Evolutionary conservation across 1,139 yeast species (phyloP).

Genomic region (Blastobotrys illinoisensis): DNA sequence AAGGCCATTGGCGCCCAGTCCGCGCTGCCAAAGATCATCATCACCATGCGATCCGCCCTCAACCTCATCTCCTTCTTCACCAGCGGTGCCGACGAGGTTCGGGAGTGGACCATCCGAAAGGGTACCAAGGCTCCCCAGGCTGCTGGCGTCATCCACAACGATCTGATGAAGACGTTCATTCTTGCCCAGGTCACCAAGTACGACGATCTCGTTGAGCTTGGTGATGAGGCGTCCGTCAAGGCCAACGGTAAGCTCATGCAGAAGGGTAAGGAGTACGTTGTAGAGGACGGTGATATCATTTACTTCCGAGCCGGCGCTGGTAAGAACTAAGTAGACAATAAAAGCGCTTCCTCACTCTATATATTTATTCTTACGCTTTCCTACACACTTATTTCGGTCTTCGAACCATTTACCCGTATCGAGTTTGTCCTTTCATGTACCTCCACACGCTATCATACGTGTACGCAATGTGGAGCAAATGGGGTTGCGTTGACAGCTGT

Average conservation of each 20-base stretch:
- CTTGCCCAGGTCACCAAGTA: slow-evolving; percentile 84
- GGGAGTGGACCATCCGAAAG: slow-evolving; percentile 85
- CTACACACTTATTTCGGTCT: no score
- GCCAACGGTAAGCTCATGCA: slow-evolving; percentile 89
- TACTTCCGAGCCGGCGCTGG: slow-evolving; percentile 97
- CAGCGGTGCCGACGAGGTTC: slow-evolving; percentile 82
- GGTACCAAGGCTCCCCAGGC: slow-evolving; percentile 86
- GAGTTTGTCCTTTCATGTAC: no score
- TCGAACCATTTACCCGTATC: no score
- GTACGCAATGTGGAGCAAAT: no score
- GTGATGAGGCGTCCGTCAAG: slow-evolving; percentile 88
- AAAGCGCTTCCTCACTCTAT: neutral
- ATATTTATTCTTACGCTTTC: neutral
- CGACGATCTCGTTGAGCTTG: slow-evolving; percentile 62
- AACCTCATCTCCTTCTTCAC: slow-evolving; percentile 83
- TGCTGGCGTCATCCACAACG: slow-evolving; percentile 91
- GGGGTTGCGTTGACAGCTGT: neutral
- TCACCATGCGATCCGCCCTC: slow-evolving; percentile 60
- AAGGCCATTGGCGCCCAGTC: slow-evolving; percentile 79
- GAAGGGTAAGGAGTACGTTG: slow-evolving; percentile 97
- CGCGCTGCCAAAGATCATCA: slow-evolving; percentile 76
- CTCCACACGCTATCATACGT: no score
- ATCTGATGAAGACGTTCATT: slow-evolving; percentile 76
- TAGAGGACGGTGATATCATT: slow-evolving; percentile 85
- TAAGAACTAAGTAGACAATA: slow-evolving; percentile 46